phyloP scores from a whole-genome alignment of 139 green algal genomes.

The Chlorella sp. region DNA sequence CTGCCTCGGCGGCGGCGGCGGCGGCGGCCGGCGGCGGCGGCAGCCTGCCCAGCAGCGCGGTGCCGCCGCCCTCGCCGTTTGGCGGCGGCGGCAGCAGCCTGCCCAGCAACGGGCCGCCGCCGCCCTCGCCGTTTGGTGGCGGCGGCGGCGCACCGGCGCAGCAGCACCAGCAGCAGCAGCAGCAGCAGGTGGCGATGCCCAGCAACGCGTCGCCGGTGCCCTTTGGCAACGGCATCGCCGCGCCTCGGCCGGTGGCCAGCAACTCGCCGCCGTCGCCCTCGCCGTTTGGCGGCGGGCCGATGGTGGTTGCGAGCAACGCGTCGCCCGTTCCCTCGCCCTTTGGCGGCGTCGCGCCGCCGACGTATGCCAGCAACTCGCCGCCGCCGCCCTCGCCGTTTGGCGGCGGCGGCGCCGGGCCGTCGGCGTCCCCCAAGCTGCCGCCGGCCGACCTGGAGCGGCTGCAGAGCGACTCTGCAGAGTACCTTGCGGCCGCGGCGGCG shows the following conservation, averaged over 20 bases:
- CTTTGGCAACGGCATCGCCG: not conserved
- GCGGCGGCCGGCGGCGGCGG: not conserved
- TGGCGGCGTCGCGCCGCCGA: not conserved
- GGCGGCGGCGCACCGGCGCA: not conserved
- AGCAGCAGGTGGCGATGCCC: not conserved
- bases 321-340: not conserved
- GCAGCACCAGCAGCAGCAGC: not conserved
- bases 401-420: too few species aligned
- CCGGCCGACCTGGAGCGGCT: too few species aligned
- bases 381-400: constrained; percentile 5
- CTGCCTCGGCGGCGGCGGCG: not conserved
- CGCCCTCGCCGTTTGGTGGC: not conserved
- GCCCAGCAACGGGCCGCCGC: not conserved
- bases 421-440: too few species aligned
- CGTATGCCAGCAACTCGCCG: not conserved
- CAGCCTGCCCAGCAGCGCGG: not conserved
- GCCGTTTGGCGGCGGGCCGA: not conserved
- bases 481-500: too few species aligned
- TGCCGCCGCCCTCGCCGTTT: not conserved
- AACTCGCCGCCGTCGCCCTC: not conserved
- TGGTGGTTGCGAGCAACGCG: not conserved
- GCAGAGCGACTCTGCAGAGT: too few species aligned
- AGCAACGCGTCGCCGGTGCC: not conserved
- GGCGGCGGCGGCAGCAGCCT: not conserved
- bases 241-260: not conserved